These are phyloP conservation scores for Amylocystis lapponica DNA, from an alignment of 768 basidiomycete genomes.

Conservation along the genomic window DNA sequence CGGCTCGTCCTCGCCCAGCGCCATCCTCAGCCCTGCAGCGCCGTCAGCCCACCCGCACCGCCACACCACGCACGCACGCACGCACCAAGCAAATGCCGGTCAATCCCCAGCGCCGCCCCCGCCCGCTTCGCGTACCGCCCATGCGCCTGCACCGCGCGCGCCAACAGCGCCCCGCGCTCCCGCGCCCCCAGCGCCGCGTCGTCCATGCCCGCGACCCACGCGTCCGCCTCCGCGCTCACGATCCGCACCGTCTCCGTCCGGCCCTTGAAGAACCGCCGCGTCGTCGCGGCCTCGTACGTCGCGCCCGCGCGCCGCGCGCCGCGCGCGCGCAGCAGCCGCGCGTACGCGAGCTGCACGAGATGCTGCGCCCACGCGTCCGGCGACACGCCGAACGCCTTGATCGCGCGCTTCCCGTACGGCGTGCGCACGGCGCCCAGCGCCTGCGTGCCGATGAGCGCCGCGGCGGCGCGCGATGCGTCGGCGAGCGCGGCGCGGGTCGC, in stretches of 20 bases:
- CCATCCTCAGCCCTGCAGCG: conserved; percentile 60
- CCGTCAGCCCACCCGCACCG: conserved; percentile 32
- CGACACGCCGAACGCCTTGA: conserved; percentile 84
- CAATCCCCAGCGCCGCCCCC: conserved; percentile 69
- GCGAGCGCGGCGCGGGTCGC: conserved; percentile 45
- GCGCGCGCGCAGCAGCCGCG: conserved; percentile 49
- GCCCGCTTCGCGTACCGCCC: conserved; percentile 58
- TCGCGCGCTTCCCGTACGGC: conserved; percentile 76
- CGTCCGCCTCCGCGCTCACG: conserved; percentile 69
- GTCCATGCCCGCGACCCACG: conserved; percentile 75
- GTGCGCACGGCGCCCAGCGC: conserved; percentile 58
- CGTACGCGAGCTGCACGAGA: conserved; percentile 86
- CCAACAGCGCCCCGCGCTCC: conserved; percentile 49
- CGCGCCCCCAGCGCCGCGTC: conserved; percentile 35
- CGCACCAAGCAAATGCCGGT: conserved; percentile 83
- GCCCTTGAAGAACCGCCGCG: conserved; percentile 83
- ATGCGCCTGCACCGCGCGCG: conserved; percentile 59
- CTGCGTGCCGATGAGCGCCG: conserved; percentile 58
- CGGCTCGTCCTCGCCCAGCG: conserved; percentile 54
- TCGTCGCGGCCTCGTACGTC: conserved; percentile 93
- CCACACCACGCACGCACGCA: background rate
- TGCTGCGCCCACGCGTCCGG: conserved; percentile 96
- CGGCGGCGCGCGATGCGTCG: conserved; percentile 48
- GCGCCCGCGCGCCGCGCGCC: conserved; percentile 53
- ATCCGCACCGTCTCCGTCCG: conserved; percentile 93